Conservation (phyloP, 1,284 basidiomycete species). For the Melampsora americana region DNA sequence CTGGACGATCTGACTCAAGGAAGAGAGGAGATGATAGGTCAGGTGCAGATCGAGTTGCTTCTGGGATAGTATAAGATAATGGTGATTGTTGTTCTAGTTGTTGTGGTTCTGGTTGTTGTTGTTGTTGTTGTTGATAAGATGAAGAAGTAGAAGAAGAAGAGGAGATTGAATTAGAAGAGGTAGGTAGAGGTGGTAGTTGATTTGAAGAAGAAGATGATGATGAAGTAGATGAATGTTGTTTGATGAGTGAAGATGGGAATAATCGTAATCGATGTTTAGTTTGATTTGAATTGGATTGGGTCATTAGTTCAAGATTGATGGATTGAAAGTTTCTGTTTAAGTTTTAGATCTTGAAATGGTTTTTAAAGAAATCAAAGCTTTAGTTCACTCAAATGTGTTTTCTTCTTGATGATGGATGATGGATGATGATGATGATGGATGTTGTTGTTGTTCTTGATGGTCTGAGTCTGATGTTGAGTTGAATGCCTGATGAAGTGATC, state of each 20-base stretch:
- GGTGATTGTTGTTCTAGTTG: not conserved
- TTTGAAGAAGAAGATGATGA: no score
- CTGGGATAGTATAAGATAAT: not conserved
- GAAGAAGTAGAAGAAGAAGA: no score
- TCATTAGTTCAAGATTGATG: not conserved
- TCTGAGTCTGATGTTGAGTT: no score
- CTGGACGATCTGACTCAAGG: not conserved
- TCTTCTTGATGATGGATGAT: not conserved
- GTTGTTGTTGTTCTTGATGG: not conserved
- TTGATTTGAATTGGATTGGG: not conserved
- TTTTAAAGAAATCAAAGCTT: not conserved
- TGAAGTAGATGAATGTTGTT: not conserved
- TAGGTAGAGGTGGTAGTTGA: no score
- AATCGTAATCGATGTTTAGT: not conserved
- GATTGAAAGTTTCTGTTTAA: not conserved
- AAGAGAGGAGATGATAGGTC: constrained; percentile 5
- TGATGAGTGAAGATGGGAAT: not conserved
- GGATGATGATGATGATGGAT: not conserved
- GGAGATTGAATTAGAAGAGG: no score
- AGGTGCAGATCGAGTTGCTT: constrained; percentile 8
- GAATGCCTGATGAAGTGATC: no score
- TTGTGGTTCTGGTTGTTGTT: no score
- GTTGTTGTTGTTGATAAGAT: no score
- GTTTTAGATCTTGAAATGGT: no score
- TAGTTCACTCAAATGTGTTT: not conserved